A percentile compares a stretch with the other conserved stretches of the same genome.
phyloP scores from a whole-genome alignment of 2,329 filamentous ascomycete species.

The Beauveria caledonica region DNA sequence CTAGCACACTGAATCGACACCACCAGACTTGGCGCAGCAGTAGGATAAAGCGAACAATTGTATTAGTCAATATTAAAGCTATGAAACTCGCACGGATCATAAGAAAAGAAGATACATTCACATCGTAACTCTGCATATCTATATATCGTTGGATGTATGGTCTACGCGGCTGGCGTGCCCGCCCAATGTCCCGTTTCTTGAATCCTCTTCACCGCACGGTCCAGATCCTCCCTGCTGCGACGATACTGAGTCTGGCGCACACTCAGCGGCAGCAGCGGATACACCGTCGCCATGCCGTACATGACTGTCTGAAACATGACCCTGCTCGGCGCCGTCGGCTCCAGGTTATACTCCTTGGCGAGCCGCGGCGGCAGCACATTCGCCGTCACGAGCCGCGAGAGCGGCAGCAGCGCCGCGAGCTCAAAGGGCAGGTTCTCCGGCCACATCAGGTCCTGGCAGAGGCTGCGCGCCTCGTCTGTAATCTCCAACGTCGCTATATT shows the following conservation, averaged over 20 bases:
- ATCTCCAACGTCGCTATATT: conserved; percentile 25
- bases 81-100: background rate
- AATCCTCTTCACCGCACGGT: conserved; percentile 15
- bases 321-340: conserved; percentile 14
- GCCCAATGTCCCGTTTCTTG: conserved; percentile 15
- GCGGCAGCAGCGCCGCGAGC: conserved; percentile 16
- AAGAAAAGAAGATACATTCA: background rate
- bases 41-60: no score
- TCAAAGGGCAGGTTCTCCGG: conserved; percentile 17
- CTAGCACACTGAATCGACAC: background rate
- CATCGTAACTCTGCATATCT: background rate
- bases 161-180: background rate
- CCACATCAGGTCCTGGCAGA: conserved; percentile 19
- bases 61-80: background rate
- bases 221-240: conserved; percentile 20
- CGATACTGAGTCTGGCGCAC: conserved; percentile 18
- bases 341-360: conserved; percentile 18
- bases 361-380: conserved; percentile 17
- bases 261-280: conserved; percentile 13
- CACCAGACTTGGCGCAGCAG: no score
- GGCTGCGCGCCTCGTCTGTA: conserved; percentile 21
- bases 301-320: conserved; percentile 14
- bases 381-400: conserved; percentile 14
- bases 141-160: background rate
- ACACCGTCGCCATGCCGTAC: conserved; percentile 22